Base-by-base conservation (phyloP, 1,284 basidiomycete genomes). In the Puccinia hordei region DNA sequence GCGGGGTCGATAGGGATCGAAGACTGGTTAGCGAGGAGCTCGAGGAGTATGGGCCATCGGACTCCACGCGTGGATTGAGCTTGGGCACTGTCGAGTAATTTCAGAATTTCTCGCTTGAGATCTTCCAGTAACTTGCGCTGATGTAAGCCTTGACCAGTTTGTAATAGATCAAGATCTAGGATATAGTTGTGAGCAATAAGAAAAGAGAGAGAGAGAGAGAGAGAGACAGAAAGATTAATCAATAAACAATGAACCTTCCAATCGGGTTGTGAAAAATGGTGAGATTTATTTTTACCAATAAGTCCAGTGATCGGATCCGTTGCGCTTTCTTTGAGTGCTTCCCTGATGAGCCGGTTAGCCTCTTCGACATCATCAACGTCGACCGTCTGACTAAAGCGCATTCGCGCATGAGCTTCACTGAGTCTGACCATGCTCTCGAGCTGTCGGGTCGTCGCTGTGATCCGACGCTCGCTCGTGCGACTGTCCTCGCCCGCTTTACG, bases 351-450 rank as follows among this genome's bases (percentile, higher is more conserved):
- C 17, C 96, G 89, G 83, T 90, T 91, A 1, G 96, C 95, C 87
- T 99, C 97, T 82, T 90, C 88, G 30, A 99, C 97, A 85, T 99
- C 97, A 77, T 88, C 87, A 59, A 93, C 87, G 83, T 95, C 92
- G 72, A 99, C 96, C 72, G 89, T 89, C 41, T 90, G 88, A 27
- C 92, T 92, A 86, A 97, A 92, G 0, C 95, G 90, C 95, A 98
- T 98, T 30, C 95, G 90, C 0, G 96, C 95, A 85, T 99, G 96
- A 0, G 92, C 96, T 87, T 99, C 97, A 0, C 92, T 92, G 38
- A 99, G 89, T n/a, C 97, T 93, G 85, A 99, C 98, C 91, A 99
- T 94, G 83, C 91, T 93, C 86, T 99, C 96, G 41, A 99, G 90
- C 86, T 99, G 96, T 75, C 96, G 90, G 0, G 97, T 98, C 41